Base-by-base conservation (phyloP, 2,329 filamentous ascomycete species). In the Talaromyces sp. region DNA sequence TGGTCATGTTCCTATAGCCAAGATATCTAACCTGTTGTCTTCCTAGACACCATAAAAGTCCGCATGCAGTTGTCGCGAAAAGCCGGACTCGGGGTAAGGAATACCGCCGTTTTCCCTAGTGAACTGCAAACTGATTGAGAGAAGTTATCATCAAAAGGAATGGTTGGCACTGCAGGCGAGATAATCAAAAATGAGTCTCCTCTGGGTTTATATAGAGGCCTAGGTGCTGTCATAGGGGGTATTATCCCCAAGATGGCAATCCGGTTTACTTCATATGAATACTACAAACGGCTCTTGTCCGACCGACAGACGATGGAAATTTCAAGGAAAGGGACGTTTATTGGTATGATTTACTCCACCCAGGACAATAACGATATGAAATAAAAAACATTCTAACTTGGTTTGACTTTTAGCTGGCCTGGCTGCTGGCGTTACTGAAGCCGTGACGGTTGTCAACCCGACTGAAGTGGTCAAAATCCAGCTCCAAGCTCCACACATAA, bases 401-500 rank as follows among this genome's bases (percentile, higher is more conserved):
- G n/a, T 47, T 65, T 30, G 56, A 40, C 33, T 47, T 54, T 57
- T 65, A 88, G 91, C 95, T 69, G 95, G 95, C 72, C 87, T 99
- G 51, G 86, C 90, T 27, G 95, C 95, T 31, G 95, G 95, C 78
- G 88, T 98, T 18, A 98, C 95, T n/a, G 95, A 99, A 84, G 95
- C 95, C 66, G 94, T 99, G 50, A 89, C 90, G 55, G 91, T 98
- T 57, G 95, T 99, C 61, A 97, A 93, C 31, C 95, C 95, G 5
- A 99, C 99, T 94, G 95, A 99, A 82, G 95, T 99, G 64, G 87
- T 99, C 79, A 99, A 99, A 85, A 99, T 99, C 74, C 90, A 95
- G 56, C 85, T 99, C 69, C 95, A 99, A 83, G 94, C 94, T 4
- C 95, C 99, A 80, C 91, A 97, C 81, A 95, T 98, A 86, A 91